phyloP scores from a whole-genome alignment of 2,329 filamentous ascomycete species.

The Emericellopsis atlantica region DNA sequence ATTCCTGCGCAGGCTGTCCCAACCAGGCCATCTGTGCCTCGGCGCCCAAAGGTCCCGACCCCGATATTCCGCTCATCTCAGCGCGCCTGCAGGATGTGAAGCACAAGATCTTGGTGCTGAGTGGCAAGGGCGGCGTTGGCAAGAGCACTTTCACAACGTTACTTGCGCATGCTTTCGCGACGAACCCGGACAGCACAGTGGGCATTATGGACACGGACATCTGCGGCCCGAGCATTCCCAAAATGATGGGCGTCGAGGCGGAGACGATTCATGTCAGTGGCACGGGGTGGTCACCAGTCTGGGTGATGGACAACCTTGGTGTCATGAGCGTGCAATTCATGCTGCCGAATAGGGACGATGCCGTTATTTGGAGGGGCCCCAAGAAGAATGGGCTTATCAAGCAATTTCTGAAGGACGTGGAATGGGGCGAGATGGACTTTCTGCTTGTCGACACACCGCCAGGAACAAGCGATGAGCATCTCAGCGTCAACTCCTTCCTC shows the following conservation, averaged over 20 bases:
- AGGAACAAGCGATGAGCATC: constrained; percentile 88
- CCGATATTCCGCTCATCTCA: constrained; percentile 82
- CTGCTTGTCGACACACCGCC: constrained; percentile 91
- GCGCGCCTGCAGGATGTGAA: constrained; percentile 67
- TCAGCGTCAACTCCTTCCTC: constrained; percentile 84
- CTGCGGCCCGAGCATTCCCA: constrained; percentile 89
- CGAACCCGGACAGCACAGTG: constrained; percentile 64
- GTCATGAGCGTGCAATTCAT: constrained; percentile 99
- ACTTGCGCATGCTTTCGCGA: constrained; percentile 79
- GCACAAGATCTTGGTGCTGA: constrained; percentile 88
- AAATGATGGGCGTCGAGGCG: constrained; percentile 95
- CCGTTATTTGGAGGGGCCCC: constrained; percentile 91
- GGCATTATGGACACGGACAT: constrained; percentile 99
- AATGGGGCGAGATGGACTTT: constrained; percentile 93
- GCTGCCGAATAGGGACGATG: constrained; percentile 85
- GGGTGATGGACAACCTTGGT: constrained; percentile 85
- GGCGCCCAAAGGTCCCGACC: constrained; percentile 88
- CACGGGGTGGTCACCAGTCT: constrained; percentile 87
- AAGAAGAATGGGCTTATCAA: constrained; percentile 99
- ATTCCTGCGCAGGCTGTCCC: constrained; percentile 88
- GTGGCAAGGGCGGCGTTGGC: constrained; percentile 91
- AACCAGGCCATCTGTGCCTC: constrained; percentile 94
- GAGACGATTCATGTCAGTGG: constrained; percentile 89
- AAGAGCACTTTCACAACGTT: constrained; percentile 91
- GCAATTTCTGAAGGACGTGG: constrained; percentile 93